A percentile compares a stretch with the other conserved stretches of the same genome.
Evolutionary conservation across 129 eudicot genomes (phyloP).

Genomic region (Tagetes erecta): DNA sequence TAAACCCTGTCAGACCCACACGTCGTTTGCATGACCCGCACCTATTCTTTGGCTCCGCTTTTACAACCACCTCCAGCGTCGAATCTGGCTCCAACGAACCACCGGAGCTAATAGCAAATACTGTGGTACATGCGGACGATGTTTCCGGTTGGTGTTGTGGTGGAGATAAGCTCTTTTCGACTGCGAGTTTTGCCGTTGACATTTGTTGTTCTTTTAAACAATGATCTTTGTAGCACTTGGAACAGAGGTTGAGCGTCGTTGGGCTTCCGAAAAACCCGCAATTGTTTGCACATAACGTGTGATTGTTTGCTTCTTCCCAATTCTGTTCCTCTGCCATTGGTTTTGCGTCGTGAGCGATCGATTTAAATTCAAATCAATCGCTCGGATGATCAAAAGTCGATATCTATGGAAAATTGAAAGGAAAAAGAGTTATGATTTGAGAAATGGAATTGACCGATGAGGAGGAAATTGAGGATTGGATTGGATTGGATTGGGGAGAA

Average conservation of each 20-base stretch:
- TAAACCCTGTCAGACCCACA: constrained; percentile 48
- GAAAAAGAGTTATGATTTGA: too few species aligned
- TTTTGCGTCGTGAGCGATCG: constrained; percentile 29
- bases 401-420: neutral
- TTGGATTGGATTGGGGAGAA: neutral
- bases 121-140: constrained; percentile 12
- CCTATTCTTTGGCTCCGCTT: neutral
- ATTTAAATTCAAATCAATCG: constrained; percentile 35
- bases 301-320: constrained; percentile 53
- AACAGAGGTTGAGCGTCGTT: constrained; percentile 49
- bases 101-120: neutral
- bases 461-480: neutral
- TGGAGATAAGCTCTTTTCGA: constrained; percentile 36
- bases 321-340: constrained; percentile 59
- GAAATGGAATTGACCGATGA: constrained; percentile 14
- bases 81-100: constrained; percentile 1
- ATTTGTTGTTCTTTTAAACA: constrained; percentile 42
- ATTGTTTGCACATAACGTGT: constrained; percentile 48
- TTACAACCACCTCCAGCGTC: neutral
- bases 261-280: constrained; percentile 69
- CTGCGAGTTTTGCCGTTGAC: constrained; percentile 43
- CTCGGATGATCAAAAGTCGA: neutral
- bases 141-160: constrained; percentile 22
- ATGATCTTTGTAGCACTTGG: constrained; percentile 58
- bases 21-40: constrained; percentile 41